phyloP scores from a whole-genome alignment of 129 eudicot species.

The Flaveria robusta region DNA sequence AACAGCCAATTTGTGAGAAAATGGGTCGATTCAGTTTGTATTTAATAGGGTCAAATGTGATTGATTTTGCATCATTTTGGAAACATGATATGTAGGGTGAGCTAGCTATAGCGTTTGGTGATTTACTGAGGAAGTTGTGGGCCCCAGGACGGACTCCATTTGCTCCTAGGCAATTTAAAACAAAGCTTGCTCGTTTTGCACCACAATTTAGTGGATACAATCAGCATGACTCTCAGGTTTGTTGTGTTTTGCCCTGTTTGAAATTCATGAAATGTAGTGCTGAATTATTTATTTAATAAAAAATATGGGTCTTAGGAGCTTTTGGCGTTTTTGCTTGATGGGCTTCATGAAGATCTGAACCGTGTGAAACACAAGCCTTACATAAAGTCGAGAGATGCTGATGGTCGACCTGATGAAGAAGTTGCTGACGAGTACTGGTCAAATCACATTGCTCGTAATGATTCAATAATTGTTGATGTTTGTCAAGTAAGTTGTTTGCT shows the following conservation, averaged over 20 bases:
- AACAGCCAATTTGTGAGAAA: conserved; percentile 3
- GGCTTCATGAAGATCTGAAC: conserved; percentile 96
- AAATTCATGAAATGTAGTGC: conserved; percentile 5
- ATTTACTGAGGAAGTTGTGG: conserved; percentile 88
- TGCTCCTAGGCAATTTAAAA: conserved; percentile 83
- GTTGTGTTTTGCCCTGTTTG: not conserved
- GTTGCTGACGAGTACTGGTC: conserved; percentile 99
- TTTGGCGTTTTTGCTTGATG: conserved; percentile 94
- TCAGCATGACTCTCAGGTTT: conserved; percentile 99
- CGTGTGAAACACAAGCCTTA: conserved; percentile 98
- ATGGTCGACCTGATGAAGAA: conserved; percentile 97
- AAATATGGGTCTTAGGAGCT: conserved; percentile 61
- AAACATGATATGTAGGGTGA: conserved; percentile 69
- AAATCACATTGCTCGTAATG: conserved; percentile 94
- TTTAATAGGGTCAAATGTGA: conserved; percentile 13
- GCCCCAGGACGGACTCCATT: conserved; percentile 92
- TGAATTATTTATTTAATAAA: conserved; percentile 10
- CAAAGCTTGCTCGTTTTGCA: conserved; percentile 97
- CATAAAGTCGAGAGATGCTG: conserved; percentile 88
- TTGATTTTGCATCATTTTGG: conserved; percentile 15
- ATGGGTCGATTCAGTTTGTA: not conserved
- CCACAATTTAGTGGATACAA: conserved; percentile 97
- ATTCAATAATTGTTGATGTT: conserved; percentile 97
- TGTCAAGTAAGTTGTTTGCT: conserved; percentile 72
- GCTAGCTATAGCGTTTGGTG: conserved; percentile 96